Evolutionary conservation across 305 asterid genomes (phyloP), one percentile per base, ranked within the genome.

Genomic region (Plantago coronopus): DNA sequence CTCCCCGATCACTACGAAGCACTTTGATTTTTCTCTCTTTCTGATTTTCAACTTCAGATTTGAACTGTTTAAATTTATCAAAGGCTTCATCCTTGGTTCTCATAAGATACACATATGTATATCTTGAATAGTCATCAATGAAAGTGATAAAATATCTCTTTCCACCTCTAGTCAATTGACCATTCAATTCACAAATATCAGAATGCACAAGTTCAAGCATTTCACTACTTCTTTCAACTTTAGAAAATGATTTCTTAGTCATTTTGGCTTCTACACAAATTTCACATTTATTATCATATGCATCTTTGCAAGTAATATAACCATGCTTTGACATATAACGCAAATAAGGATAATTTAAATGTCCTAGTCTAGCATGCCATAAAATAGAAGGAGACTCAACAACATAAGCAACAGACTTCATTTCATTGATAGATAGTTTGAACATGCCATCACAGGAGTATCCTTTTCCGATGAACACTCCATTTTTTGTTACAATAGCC

Each of bases 111-210:
- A 54, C 12, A 54, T 54, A n/a, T 2, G 40, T 22, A 15, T 54
- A 22, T 6, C 17, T 54, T 15, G 59, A 54, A 17, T 54, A 7
- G 9, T 54, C 59, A 29, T 54, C 59, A 25, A 27, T 27, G 21
- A 54, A 54, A 29, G 59, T 54, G 43, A 27, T 16, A 54, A 54
- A 54, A 17, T 54, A 54, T 29, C 34, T 0, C 43, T 54, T 54
- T 29, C 59, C 59, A 23, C 54, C 25, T 48, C 22, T 48, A 2
- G 54, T 17, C 4, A 48, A n/a, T 10, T 48, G 21, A 48, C 11
- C 54, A 48, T 48, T n/a, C 5, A 17, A 48, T 18, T 48, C 54
- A 18, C 54, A 18, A 3, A 18, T 48, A 45, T 53, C 17, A 15
- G 58, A 53, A 53, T 53, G 37, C 40, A 53, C 56, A 21, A 18